phyloP scores from a whole-genome alignment of 192 early-diverging fungal genomes.

The Linnemannia zychae region DNA sequence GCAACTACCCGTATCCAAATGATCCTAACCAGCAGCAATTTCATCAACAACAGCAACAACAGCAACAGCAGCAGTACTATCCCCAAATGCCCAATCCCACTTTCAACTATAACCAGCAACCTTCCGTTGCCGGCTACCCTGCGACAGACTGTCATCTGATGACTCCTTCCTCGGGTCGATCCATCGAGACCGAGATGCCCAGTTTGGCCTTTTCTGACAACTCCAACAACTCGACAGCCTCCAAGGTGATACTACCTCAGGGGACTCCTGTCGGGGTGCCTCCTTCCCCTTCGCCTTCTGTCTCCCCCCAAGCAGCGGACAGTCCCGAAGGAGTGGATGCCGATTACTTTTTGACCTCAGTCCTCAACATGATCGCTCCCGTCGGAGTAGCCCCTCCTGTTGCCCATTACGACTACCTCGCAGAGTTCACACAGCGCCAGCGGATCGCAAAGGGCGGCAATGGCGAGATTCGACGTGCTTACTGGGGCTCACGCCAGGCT shows the following conservation, averaged over 20 bases:
- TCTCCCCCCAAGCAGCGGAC: conserved; percentile 17
- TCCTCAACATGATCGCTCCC: conserved; percentile 47
- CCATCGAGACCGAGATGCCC: conserved; percentile 47
- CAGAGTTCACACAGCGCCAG: conserved; percentile 41
- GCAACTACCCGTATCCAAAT: background rate
- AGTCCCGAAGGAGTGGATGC: background rate
- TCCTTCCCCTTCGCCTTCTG: conserved; percentile 26
- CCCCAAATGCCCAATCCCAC: no score
- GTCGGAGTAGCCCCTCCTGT: conserved; percentile 12
- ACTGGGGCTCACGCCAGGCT: conserved; percentile 23
- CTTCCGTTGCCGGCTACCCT: background rate
- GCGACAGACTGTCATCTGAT: conserved; percentile 26
- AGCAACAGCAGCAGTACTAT: conserved; percentile 16
- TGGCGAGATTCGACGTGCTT: conserved; percentile 41
- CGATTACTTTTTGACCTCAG: conserved; percentile 44
- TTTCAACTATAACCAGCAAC: no score
- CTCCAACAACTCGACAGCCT: conserved; percentile 24
- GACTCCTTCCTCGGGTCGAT: conserved; percentile 24
- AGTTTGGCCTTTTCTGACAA: conserved; percentile 35
- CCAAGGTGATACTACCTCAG: conserved; percentile 15
- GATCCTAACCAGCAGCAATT: conserved; percentile 9
- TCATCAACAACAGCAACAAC: conserved; percentile 29
- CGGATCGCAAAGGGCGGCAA: conserved; percentile 47
- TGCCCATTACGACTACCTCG: conserved; percentile 25
- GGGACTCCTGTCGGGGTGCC: background rate